Evolutionary conservation across 352 stramenopile genomes (phyloP), one percentile per base, ranked within the genome.

Genomic region (Globisporangium alternatum): DNA sequence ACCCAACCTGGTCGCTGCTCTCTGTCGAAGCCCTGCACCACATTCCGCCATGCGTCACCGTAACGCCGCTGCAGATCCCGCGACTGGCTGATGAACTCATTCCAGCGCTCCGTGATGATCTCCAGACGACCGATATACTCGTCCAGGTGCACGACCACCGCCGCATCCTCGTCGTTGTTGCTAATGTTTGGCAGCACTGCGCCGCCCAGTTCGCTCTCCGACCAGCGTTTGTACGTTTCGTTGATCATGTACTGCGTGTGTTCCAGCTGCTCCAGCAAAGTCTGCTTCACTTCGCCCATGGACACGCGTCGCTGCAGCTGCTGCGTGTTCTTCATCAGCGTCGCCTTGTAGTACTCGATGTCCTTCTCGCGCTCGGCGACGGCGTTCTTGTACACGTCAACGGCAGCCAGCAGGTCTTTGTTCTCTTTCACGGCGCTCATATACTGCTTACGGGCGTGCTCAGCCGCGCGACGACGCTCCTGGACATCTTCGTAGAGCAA

Each of bases 201-300:
- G 48, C 67, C 53, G 22, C 70, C 74, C 22, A 88, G 73, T 1
- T 80, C 75, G 43, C 77, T 90, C 41, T 87, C 71, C 25, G 79
- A 80, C 78, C 76, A 90, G 31, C 84, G 78, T 64, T 91, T 91
- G 67, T 88, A 86, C 25, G 81, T 89, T 60, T 83, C 79, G 21
- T 76, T 77, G 49, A 93, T 85, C 81, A 93, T 90, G 61, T 74
- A 86, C 68, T 91, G 84, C 0, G 84, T 93, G 53, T 93, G 77
- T 39, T 91, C 78, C 2, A 93, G 69, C 68, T 93, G 84, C 45
- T 86, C 76, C 44, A 93, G 45, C 22, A 91, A 65, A 56, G 80
- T 89, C 49, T 93, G 74, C 69, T 93, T 90, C 31, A 87, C 81
- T 52, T 90, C 81, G 17, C 68, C 69, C 56, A 93, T 78, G 8